A percentile compares a stretch with the other conserved stretches of the same genome.
Conservation (phyloP, 345 rosid genomes). For the Heritiera littoralis region DNA sequence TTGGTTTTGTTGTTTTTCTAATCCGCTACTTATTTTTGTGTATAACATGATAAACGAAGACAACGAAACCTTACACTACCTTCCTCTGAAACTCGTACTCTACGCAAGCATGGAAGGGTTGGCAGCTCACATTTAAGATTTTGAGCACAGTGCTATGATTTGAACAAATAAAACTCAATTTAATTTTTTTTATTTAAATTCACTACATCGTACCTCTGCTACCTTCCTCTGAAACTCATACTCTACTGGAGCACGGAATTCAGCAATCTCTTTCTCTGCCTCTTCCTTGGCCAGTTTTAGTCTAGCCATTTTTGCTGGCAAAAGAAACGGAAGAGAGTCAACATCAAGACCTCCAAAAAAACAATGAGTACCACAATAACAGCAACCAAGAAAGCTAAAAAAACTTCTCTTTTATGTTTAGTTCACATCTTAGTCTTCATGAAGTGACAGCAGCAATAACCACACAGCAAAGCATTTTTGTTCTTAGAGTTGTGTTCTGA, state of each 20-base stretch:
- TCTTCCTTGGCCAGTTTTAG: slow-evolving; percentile 88
- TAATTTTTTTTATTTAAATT: too few species aligned
- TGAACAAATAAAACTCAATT: background rate
- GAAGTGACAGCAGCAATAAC: background rate
- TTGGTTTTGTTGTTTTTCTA: too few species aligned
- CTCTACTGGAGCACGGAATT: slow-evolving; percentile 64
- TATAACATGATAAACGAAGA: too few species aligned
- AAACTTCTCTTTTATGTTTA: background rate
- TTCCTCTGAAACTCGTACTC: slow-evolving; percentile 63
- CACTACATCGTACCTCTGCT: slow-evolving; percentile 51
- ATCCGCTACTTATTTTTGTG: too few species aligned
- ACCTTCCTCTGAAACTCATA: slow-evolving; percentile 56
- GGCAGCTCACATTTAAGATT: too few species aligned
- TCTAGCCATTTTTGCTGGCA: slow-evolving; percentile 70
- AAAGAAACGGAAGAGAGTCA: slow-evolving; percentile 1
- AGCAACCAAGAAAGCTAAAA: slow-evolving; percentile 8
- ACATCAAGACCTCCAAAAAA: slow-evolving; percentile 3
- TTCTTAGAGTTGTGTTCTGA: background rate
- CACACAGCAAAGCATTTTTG: background rate
- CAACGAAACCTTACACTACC: too few species aligned
- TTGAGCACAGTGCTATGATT: background rate
- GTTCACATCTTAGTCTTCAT: slow-evolving; percentile 13
- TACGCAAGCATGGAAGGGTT: slow-evolving; percentile 49
- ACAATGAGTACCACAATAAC: background rate
- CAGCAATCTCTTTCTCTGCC: slow-evolving; percentile 70